These are phyloP conservation scores for Penicillium sp. DNA, from an alignment of 2,329 filamentous ascomycete species.

Conservation along the genomic window DNA sequence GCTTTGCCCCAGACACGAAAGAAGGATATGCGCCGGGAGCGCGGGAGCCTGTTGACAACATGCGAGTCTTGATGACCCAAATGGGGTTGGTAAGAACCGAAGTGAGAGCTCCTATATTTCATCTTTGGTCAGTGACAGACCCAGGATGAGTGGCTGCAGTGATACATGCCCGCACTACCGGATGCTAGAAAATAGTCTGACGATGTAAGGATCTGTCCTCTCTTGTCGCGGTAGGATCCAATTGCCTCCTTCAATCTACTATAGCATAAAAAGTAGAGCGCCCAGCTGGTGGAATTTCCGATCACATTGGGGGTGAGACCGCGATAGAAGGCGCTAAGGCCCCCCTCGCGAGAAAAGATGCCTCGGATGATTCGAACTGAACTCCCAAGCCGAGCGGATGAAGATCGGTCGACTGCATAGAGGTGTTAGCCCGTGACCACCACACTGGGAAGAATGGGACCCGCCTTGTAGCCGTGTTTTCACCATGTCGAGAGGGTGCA, in stretches of 20 bases:
- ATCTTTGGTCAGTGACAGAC: slow-evolving; percentile 1
- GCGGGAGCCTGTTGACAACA: slow-evolving; percentile 80
- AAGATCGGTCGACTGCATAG: slow-evolving; percentile 51
- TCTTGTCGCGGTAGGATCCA: slow-evolving; percentile 39
- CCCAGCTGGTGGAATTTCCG: slow-evolving; percentile 89
- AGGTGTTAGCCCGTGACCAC: not conserved
- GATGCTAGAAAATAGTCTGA: slow-evolving; percentile 81
- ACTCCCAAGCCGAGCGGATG: slow-evolving; percentile 52
- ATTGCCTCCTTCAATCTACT: slow-evolving; percentile 60
- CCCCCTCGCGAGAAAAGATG: slow-evolving; percentile 57
- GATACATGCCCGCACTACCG: slow-evolving; percentile 55
- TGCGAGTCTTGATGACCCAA: slow-evolving; percentile 97
- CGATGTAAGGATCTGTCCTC: slow-evolving; percentile 51
- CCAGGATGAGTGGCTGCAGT: not conserved
- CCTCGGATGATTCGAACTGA: slow-evolving; percentile 55
- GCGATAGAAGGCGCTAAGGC: slow-evolving; percentile 74
- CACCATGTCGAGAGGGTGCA: slow-evolving; percentile 91
- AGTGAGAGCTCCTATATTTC: slow-evolving; percentile 64
- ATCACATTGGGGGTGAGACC: slow-evolving; percentile 87
- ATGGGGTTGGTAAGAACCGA: slow-evolving; percentile 88
- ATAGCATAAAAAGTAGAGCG: slow-evolving; percentile 83
- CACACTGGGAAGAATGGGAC: slow-evolving; percentile 3
- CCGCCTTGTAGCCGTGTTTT: slow-evolving; percentile 93
- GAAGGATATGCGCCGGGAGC: slow-evolving; percentile 77
- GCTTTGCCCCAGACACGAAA: slow-evolving; percentile 69